Evolutionary conservation across 331 rosid genomes (phyloP).

Genomic region (Pyrus hybrid): DNA sequence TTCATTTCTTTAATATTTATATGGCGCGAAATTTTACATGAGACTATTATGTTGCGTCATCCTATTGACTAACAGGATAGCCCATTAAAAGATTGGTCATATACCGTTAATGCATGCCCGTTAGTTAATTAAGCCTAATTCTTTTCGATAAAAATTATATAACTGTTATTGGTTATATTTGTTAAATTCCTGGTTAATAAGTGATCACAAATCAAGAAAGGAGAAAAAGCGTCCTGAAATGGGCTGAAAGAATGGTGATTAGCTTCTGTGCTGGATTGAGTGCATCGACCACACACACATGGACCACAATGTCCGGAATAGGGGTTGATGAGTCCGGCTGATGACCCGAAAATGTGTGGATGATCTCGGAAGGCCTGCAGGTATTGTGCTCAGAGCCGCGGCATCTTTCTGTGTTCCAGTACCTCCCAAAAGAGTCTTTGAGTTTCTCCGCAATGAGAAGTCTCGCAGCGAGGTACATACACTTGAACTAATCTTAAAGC

Average conservation of each 20-base stretch:
- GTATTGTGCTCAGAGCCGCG: constrained; percentile 90
- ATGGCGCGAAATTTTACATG: neutral
- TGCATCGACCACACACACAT: constrained; percentile 85
- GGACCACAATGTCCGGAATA: constrained; percentile 84
- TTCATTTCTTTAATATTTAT: too few relatives aligned
- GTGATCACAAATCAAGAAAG: constrained; percentile 80
- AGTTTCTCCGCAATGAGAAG: constrained; percentile 84
- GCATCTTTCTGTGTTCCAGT: constrained; percentile 95
- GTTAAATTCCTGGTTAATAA: neutral
- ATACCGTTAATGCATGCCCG: neutral
- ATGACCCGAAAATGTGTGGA: constrained; percentile 93
- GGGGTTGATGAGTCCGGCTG: constrained; percentile 93
- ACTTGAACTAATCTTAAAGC: too few relatives aligned
- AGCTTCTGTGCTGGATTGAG: constrained; percentile 94
- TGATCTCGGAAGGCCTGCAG: constrained; percentile 89
- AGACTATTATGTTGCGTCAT: neutral
- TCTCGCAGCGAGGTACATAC: constrained; percentile 71
- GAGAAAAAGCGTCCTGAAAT: constrained; percentile 82
- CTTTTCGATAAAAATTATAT: too few relatives aligned
- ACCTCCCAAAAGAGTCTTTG: constrained; percentile 70
- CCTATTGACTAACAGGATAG: neutral
- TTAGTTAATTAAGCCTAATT: neutral
- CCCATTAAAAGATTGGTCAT: neutral
- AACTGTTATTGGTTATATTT: too few relatives aligned
- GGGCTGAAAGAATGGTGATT: constrained; percentile 92